These are phyloP conservation scores for Coemansia sp. DNA, from an alignment of 192 early-diverging fungal species.

Conservation along the genomic window DNA sequence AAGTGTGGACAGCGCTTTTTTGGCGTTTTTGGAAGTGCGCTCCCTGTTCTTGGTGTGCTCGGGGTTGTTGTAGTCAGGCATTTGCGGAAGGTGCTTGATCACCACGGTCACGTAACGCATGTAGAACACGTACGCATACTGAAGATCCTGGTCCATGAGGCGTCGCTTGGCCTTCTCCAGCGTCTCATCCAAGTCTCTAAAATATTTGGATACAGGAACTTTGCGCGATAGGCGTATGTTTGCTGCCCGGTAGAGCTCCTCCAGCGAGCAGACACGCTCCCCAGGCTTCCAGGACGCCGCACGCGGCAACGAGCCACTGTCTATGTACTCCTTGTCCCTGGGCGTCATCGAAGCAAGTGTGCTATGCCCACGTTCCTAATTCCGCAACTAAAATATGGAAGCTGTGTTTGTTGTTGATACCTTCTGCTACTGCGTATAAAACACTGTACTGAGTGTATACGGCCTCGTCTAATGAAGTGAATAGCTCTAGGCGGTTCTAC, in stretches of 20 bases:
- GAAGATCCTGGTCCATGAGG: conserved; percentile 63
- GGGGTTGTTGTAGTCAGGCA: conserved; percentile 56
- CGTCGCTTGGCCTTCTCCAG: conserved; percentile 55
- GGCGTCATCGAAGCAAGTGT: conserved; percentile 9
- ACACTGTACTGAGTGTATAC: background rate
- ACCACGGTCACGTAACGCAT: conserved; percentile 67
- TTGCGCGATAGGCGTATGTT: conserved; percentile 37
- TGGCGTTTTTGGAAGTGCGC: conserved; percentile 47
- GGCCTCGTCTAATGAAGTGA: background rate
- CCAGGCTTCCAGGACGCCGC: conserved; percentile 36
- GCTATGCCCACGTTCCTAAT: background rate
- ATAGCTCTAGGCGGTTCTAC: background rate
- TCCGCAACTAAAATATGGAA: background rate
- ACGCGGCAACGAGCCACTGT: background rate
- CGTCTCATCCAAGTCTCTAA: conserved; percentile 44
- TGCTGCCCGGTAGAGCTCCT: conserved; percentile 42
- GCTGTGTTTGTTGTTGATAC: too few species aligned
- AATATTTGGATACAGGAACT: conserved; percentile 41
- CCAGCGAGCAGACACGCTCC: conserved; percentile 46
- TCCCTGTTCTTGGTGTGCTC: conserved; percentile 49
- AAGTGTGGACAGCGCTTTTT: conserved; percentile 57
- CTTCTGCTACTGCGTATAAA: background rate
- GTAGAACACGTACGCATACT: conserved; percentile 70
- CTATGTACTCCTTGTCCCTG: background rate
- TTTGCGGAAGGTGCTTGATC: conserved; percentile 60